phyloP scores from a whole-genome alignment of 2,329 filamentous ascomycete genomes.

The Epichloe hybrida region DNA sequence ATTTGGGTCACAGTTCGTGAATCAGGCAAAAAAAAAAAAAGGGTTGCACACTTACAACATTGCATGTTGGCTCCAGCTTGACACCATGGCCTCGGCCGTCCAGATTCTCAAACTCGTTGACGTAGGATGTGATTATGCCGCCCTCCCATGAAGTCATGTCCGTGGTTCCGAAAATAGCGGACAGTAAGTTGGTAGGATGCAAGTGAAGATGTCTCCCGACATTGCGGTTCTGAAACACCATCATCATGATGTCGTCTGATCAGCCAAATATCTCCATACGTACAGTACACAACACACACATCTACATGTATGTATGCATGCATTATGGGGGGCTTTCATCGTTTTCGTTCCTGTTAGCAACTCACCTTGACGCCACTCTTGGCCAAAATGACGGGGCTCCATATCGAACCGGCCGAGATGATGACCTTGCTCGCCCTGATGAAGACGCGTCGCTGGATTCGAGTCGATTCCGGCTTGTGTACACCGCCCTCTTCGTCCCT shows the following conservation, averaged over 20 bases:
- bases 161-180: constrained; percentile 49
- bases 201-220: constrained; percentile 72
- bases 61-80: constrained; percentile 65
- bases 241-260: neutral
- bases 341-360: neutral
- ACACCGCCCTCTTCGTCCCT: constrained; percentile 50
- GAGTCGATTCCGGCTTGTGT: constrained; percentile 31
- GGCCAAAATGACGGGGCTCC: constrained; percentile 62
- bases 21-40: neutral
- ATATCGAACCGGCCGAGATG: constrained; percentile 59
- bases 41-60: constrained; percentile 37
- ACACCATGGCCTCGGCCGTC: constrained; percentile 69
- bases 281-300: no score
- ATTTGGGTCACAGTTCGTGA: neutral
- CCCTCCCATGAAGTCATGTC: constrained; percentile 61
- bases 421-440: constrained; percentile 73
- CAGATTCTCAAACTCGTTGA: constrained; percentile 65
- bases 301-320: no score
- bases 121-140: constrained; percentile 65
- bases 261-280: no score
- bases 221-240: constrained; percentile 48
- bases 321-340: no score
- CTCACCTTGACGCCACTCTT: constrained; percentile 60
- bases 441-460: constrained; percentile 45
- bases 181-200: constrained; percentile 54